These are phyloP conservation scores for Penicillium sumatraense DNA, from an alignment of 2,329 filamentous ascomycete species.

Conservation along the genomic window DNA sequence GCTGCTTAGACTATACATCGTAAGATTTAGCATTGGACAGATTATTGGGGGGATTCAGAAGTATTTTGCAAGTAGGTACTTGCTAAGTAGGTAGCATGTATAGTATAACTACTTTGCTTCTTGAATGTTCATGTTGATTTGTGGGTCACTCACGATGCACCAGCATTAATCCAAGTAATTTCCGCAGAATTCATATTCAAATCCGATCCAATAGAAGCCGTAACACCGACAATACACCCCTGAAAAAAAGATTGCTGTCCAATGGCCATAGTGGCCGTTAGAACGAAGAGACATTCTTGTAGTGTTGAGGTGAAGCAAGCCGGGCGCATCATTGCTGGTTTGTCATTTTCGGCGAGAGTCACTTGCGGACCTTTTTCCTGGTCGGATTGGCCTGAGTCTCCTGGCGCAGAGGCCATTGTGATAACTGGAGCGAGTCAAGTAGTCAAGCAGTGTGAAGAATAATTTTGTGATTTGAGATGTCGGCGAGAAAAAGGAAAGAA, in stretches of 20 bases:
- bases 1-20: slow-evolving; percentile 61
- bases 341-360: slow-evolving; percentile 10
- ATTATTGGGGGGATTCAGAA: neutral
- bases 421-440: too few relatives aligned
- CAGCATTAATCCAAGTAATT: slow-evolving; percentile 69
- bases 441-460: too few relatives aligned
- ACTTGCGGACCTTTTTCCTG: slow-evolving; percentile 17
- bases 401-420: neutral
- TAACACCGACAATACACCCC: slow-evolving; percentile 65
- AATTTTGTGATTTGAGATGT: too few relatives aligned
- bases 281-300: slow-evolving; percentile 68
- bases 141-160: slow-evolving; percentile 54
- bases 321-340: slow-evolving; percentile 15
- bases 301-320: slow-evolving; percentile 62
- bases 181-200: slow-evolving; percentile 67
- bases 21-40: too few relatives aligned
- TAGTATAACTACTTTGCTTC: too few relatives aligned
- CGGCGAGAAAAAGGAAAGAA: neutral
- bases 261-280: slow-evolving; percentile 70
- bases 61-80: too few relatives aligned
- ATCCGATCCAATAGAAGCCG: slow-evolving; percentile 63
- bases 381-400: slow-evolving; percentile 6
- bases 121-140: too few relatives aligned
- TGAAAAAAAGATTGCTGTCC: slow-evolving; percentile 65
- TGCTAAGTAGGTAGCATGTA: too few relatives aligned